Evolutionary conservation across 2,329 filamentous ascomycete genomes (phyloP), one percentile per base, ranked within the genome.

Genomic region (Fusarium sp.): DNA sequence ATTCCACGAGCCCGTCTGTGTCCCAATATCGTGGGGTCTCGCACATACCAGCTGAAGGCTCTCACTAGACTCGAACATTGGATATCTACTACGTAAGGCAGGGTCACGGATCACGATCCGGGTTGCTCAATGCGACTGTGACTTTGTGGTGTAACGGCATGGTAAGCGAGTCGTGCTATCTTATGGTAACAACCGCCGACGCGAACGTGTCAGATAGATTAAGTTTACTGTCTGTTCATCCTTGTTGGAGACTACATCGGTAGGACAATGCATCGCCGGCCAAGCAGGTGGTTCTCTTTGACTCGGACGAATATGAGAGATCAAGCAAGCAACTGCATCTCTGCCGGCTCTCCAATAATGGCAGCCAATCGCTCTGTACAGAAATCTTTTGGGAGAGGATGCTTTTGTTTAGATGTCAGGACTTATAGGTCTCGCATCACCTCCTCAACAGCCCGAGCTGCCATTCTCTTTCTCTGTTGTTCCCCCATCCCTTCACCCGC

Each of bases 371-470:
- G 4, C 9, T n/a, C 15, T 36, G 49, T 43, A 21, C 5, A 27
- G 21, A 20, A 31, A 21, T 25, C 31, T 27, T 18, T 23, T 31
- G 18, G 18, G 23, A 21, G 21, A n/a, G 14, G 11, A 31, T 29
- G 8, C 29, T 39, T 33, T 33, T 11, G 3, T 7, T n/a, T 15
- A 14, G 17, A 35, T 35, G 3, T n/a, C 14, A n/a, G n/a, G 6
- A 15, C 15, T 54, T 54, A 87, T 29, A 88, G 63, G 46, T 88
- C 85, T 70, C 83, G 86, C 88, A 91, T 90, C 31, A 90, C 85
- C 71, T 91, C 88, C 14, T 81, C 82, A 4, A 91, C 87, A 1
- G 88, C 88, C 69, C 84, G 84, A 21, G 85, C 85, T 4, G 88
- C 88, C 78, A 90, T 82, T 63, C 82, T 83, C 75, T 83, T 86